Evolutionary conservation across 352 stramenopile genomes (phyloP).

Genomic region (Elongisporangium anandrum): DNA sequence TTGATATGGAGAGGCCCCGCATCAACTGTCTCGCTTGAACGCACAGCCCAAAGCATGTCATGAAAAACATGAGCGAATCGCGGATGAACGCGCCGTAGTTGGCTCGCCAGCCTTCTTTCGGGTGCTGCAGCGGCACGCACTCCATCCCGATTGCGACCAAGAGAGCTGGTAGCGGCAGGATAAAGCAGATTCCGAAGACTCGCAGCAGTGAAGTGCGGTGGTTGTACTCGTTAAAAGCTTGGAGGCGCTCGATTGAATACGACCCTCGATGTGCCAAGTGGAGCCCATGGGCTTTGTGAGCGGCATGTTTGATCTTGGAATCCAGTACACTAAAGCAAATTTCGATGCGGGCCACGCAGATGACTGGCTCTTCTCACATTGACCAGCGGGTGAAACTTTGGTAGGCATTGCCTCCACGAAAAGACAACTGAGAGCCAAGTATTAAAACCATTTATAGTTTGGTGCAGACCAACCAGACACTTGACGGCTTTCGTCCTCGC

Average conservation of each 20-base stretch:
- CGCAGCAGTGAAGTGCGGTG: neutral
- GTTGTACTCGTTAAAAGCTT: constrained; percentile 2
- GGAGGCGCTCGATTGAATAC: constrained; percentile 7
- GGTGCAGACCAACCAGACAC: too few relatives aligned
- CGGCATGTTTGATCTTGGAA: too few relatives aligned
- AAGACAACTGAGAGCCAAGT: too few relatives aligned
- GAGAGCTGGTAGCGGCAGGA: neutral
- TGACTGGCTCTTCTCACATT: too few relatives aligned
- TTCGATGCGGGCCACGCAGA: too few relatives aligned
- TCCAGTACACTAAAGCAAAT: too few relatives aligned
- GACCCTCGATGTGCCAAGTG: neutral
- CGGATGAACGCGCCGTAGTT: constrained; percentile 24
- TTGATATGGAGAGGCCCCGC: constrained; percentile 5
- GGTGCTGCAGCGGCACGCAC: constrained; percentile 1
- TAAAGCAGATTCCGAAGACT: constrained; percentile 1
- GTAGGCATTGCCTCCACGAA: too few relatives aligned
- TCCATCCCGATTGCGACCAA: constrained; percentile 1
- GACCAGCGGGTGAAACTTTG: too few relatives aligned
- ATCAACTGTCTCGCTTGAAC: constrained; percentile 7
- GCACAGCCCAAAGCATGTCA: constrained; percentile 6
- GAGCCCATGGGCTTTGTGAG: too few relatives aligned
- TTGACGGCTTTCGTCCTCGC: too few relatives aligned
- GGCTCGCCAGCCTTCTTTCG: constrained; percentile 9
- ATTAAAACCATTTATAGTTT: too few relatives aligned
- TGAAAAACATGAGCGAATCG: constrained; percentile 6